These are phyloP conservation scores for Ustilago shanxiensis DNA, from an alignment of 1,284 basidiomycete species.

Conservation along the genomic window DNA sequence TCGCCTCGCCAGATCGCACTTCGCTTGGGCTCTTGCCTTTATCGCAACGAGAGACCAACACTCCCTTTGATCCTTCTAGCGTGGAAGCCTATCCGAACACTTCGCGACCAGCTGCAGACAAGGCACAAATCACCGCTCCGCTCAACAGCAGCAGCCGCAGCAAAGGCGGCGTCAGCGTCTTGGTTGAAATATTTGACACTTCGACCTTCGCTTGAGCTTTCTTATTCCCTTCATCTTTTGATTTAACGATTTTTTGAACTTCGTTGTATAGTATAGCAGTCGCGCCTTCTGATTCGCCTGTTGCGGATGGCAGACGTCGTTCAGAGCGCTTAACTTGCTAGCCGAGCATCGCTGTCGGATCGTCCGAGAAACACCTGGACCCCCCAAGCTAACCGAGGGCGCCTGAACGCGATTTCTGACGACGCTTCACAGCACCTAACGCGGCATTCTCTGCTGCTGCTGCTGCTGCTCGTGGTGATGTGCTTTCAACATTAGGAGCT, in stretches of 20 bases:
- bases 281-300: not conserved
- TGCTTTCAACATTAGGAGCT: too few species aligned
- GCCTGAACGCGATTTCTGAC: not conserved
- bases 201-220: not conserved
- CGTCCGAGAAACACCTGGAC: slow-evolving; percentile 1
- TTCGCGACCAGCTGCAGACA: too few species aligned
- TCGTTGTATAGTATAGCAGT: too few species aligned
- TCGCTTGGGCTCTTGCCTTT: not conserved
- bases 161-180: too few species aligned
- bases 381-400: not conserved
- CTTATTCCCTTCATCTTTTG: too few species aligned
- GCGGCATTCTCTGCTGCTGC: not conserved
- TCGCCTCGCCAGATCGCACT: slow-evolving; percentile 7
- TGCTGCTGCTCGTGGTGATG: too few species aligned
- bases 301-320: not conserved
- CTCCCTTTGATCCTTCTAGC: not conserved
- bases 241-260: too few species aligned
- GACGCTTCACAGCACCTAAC: not conserved
- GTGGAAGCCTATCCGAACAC: not conserved
- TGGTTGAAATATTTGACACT: not conserved
- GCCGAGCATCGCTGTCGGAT: slow-evolving; percentile 19
- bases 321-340: slow-evolving; percentile 13
- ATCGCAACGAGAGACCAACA: not conserved
- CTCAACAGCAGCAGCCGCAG: not conserved
- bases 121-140: not conserved